These are phyloP conservation scores for Emmonsia crescens DNA, from an alignment of 2,329 filamentous ascomycete species.

Conservation along the genomic window DNA sequence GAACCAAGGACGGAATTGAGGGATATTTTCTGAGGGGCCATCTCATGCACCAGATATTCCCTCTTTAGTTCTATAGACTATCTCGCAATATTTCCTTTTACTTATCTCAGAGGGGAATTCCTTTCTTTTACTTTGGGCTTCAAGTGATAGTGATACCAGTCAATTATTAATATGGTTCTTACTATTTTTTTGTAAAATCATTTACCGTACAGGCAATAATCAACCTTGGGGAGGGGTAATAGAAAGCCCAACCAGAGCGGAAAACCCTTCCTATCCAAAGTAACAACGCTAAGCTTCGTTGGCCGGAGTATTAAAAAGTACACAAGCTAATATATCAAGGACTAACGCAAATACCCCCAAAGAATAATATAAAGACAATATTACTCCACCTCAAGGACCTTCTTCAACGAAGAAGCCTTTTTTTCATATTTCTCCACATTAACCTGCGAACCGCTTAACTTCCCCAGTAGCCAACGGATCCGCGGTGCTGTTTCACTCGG, in stretches of 20 bases:
- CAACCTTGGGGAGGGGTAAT: not conserved
- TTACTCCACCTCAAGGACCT: slow-evolving; percentile 49
- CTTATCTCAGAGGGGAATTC: not conserved
- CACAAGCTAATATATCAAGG: not conserved
- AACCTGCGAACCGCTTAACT: slow-evolving; percentile 61
- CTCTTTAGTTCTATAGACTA: not conserved
- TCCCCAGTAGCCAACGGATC: slow-evolving; percentile 60
- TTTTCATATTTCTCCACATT: slow-evolving; percentile 65
- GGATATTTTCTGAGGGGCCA: slow-evolving; percentile 23
- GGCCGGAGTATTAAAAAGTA: not conserved
- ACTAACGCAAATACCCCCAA: not conserved
- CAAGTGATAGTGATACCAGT: not conserved
- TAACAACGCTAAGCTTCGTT: not conserved
- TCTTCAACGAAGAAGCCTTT: slow-evolving; percentile 62
- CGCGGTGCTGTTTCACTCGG: slow-evolving; percentile 57
- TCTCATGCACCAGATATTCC: not conserved
- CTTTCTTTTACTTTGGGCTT: not conserved
- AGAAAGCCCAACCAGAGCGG: not conserved
- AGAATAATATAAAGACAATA: slow-evolving; percentile 14
- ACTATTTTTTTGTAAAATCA: not conserved
- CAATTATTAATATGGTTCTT: no score
- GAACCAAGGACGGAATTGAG: slow-evolving; percentile 38
- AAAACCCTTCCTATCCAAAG: not conserved
- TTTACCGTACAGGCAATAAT: not conserved
- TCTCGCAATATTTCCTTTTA: not conserved